These are phyloP conservation scores for Solanum hybrid DNA, from an alignment of 305 asterid species.

Conservation along the genomic window DNA sequence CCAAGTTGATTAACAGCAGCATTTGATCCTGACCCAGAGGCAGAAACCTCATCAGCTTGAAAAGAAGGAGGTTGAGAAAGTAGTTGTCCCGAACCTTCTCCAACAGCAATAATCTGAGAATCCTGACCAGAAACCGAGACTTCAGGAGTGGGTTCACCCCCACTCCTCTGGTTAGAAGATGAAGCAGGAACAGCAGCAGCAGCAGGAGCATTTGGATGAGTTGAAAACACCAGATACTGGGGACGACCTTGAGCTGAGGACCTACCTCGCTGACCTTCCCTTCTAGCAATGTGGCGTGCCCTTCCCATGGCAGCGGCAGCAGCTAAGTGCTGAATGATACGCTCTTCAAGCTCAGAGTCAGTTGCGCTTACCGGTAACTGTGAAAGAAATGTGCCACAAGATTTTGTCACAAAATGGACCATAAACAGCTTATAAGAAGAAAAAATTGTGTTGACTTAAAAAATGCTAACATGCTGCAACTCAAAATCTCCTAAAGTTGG, in stretches of 20 bases:
- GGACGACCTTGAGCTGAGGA: slow-evolving; percentile 74
- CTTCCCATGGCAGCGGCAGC: slow-evolving; percentile 99
- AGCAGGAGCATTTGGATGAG: slow-evolving; percentile 48
- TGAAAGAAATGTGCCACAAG: slow-evolving; percentile 7
- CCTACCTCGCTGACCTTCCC: slow-evolving; percentile 69
- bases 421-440: not conserved
- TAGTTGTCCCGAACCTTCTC: slow-evolving; percentile 51
- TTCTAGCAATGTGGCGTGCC: slow-evolving; percentile 76
- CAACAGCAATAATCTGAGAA: slow-evolving; percentile 37
- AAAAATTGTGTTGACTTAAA: not conserved
- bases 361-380: slow-evolving; percentile 82
- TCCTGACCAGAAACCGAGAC: slow-evolving; percentile 34
- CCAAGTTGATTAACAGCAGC: slow-evolving; percentile 36
- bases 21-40: slow-evolving; percentile 41
- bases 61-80: slow-evolving; percentile 30
- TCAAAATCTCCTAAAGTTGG: slow-evolving; percentile 92
- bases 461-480: slow-evolving; percentile 69
- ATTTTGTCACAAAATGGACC: not conserved
- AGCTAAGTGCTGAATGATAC: slow-evolving; percentile 90
- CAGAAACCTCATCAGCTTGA: slow-evolving; percentile 37
- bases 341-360: slow-evolving; percentile 88
- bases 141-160: slow-evolving; percentile 29
- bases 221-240: slow-evolving; percentile 72
- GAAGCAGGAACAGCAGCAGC: slow-evolving; percentile 23
- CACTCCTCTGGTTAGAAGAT: slow-evolving; percentile 30